Percentiles rank a stretch among this genome's conserved stretches.
Conservation (phyloP, 2,329 filamentous ascomycete species). For the Cordyceps fumosorosea region DNA sequence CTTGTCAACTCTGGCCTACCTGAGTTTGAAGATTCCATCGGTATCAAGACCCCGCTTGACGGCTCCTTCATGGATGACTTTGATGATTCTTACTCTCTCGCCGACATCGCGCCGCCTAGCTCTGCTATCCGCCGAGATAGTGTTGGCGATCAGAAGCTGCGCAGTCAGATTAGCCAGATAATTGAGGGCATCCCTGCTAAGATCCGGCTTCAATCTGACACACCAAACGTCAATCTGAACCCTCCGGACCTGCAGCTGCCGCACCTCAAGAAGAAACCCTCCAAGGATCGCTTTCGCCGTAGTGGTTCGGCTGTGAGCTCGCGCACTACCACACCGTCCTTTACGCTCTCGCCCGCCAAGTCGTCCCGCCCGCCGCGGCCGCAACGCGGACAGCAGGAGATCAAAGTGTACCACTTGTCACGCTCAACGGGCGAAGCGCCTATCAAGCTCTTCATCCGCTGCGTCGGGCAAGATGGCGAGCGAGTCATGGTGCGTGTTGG, state of each 20-base stretch:
- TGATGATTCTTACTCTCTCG: slow-evolving; percentile 33
- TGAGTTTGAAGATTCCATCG: slow-evolving; percentile 32
- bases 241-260: slow-evolving; percentile 51
- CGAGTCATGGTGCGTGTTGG: slow-evolving; percentile 97
- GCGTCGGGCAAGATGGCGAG: slow-evolving; percentile 83
- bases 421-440: slow-evolving; percentile 77
- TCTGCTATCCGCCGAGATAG: slow-evolving; percentile 25
- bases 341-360: slow-evolving; percentile 62
- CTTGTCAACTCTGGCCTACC: slow-evolving; percentile 33
- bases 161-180: slow-evolving; percentile 73
- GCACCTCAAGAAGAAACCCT: slow-evolving; percentile 36
- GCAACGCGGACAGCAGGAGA: slow-evolving; percentile 58
- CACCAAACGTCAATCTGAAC: slow-evolving; percentile 46
- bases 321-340: slow-evolving; percentile 56
- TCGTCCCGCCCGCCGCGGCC: slow-evolving; percentile 41
- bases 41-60: slow-evolving; percentile 35
- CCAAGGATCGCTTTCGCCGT: slow-evolving; percentile 38
- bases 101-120: slow-evolving; percentile 21
- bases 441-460: slow-evolving; percentile 89
- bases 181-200: slow-evolving; percentile 70
- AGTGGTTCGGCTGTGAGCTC: slow-evolving; percentile 46
- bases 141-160: slow-evolving; percentile 60
- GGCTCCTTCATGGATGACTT: slow-evolving; percentile 41
- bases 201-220: slow-evolving; percentile 63
- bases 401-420: slow-evolving; percentile 88